Evolutionary conservation across 1,139 yeast species (phyloP).

Genomic region (Blastobotrys proliferans): DNA sequence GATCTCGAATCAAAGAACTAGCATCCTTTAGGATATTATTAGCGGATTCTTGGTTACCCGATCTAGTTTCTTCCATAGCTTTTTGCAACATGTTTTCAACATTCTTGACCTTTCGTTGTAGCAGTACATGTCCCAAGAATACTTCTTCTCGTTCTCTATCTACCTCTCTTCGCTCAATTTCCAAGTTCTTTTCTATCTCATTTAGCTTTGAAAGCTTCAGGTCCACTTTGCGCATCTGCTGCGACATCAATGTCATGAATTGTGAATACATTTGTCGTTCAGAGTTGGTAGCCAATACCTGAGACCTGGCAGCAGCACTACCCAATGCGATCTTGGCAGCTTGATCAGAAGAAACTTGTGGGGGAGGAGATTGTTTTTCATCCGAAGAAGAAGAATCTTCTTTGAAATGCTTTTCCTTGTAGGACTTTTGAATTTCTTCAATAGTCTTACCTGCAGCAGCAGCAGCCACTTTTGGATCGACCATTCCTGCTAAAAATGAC

Average conservation of each 20-base stretch:
- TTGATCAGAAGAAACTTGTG: slow-evolving; percentile 14
- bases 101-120: slow-evolving; percentile 56
- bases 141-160: slow-evolving; percentile 78
- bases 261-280: slow-evolving; percentile 57
- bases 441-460: slow-evolving; percentile 52
- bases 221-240: slow-evolving; percentile 71
- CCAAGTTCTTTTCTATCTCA: slow-evolving; percentile 72
- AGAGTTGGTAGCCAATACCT: slow-evolving; percentile 75
- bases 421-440: slow-evolving; percentile 38
- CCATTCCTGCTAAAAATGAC: slow-evolving; percentile 79
- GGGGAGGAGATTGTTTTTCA: slow-evolving; percentile 16
- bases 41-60: slow-evolving; percentile 20
- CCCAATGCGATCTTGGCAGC: slow-evolving; percentile 32
- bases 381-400: background rate
- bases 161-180: slow-evolving; percentile 68
- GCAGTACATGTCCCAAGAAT: slow-evolving; percentile 70
- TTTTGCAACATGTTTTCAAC: slow-evolving; percentile 50
- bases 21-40: slow-evolving; percentile 25
- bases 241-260: slow-evolving; percentile 62
- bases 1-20: slow-evolving; percentile 21
- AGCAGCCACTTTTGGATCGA: slow-evolving; percentile 83
- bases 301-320: slow-evolving; percentile 72
- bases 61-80: slow-evolving; percentile 40
- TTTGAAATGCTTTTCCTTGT: slow-evolving; percentile 14
- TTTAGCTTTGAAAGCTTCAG: slow-evolving; percentile 66